Evolutionary conservation across 352 stramenopile genomes (phyloP), one percentile per base, ranked within the genome.

Genomic region (Phytopythium litorale): DNA sequence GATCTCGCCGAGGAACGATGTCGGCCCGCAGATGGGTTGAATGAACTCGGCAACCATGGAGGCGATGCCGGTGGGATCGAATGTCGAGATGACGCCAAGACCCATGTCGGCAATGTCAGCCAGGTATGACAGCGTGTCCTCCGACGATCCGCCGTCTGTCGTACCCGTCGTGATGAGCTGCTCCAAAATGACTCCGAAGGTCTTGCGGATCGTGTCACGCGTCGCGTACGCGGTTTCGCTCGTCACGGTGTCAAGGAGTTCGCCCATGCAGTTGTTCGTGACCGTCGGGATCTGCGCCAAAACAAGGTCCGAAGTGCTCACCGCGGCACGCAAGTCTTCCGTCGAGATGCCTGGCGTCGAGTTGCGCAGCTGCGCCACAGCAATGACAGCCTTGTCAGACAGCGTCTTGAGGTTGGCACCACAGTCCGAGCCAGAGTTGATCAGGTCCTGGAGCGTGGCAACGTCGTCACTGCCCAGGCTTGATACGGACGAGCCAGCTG

Each of bases 21-120:
- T 88, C 1, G 80, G 80, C 0, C 80, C 78, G 52, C 80, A 89
- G 48, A 88, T 77, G 21, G 68, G 75, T 65, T 89, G 76, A 13
- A 88, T 71, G 62, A 78, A 86, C 59, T 85, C 75, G 32, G 70
- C 77, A 2, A 62, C 69, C 64, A 82, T 66, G 30, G 43, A 67
- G 3, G 75, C 78, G 32, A 90, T 70, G 6, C 78, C 78, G 0
- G 70, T 83, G 0, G 78, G 78, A 33, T 88, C 80, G 12, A 86
- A 67, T 18, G 73, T 71, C n/a, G 81, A 72, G 28, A 78, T 70
- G 1, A 66, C 66, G 2, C 67, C 66, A 5, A 84, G 49, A 35
- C 67, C 72, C 19, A 79, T 73, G 23, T 85, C 67, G 0, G 68
- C n/a, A 62, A 85, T 73, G n/a, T 66, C 62, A 42, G 73, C 53